Evolutionary conservation across 1,139 yeast genomes (phyloP).

Genomic region (Geotrichum citri-aurantii): DNA sequence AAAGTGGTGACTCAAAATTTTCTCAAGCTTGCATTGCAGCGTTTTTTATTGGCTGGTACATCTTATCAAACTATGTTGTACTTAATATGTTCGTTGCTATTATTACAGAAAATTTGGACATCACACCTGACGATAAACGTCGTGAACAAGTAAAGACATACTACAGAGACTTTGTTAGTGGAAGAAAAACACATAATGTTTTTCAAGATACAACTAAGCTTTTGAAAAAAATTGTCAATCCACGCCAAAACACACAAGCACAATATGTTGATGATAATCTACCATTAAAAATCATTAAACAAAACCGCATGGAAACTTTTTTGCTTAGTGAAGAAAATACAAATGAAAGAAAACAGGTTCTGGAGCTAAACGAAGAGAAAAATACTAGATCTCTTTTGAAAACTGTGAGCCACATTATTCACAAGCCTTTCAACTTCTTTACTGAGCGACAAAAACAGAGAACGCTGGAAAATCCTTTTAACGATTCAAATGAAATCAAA

Average conservation of each 20-base stretch:
- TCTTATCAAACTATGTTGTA: constrained; percentile 72
- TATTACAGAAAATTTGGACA: constrained; percentile 74
- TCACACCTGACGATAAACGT: constrained; percentile 66
- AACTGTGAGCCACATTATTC: neutral
- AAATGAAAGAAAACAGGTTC: neutral
- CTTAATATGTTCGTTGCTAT: constrained; percentile 89
- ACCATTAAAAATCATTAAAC: neutral
- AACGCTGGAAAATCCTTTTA: constrained; percentile 29
- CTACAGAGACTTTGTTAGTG: constrained; percentile 1
- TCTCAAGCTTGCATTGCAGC: constrained; percentile 41
- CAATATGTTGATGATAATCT: neutral
- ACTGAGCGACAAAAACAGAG: constrained; percentile 31
- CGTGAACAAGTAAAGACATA: constrained; percentile 51
- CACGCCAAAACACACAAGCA: neutral
- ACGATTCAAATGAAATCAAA: constrained; percentile 5
- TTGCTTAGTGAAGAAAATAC: constrained; percentile 2
- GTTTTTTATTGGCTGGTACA: constrained; percentile 72
- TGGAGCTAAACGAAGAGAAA: neutral
- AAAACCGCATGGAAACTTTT: constrained; percentile 11
- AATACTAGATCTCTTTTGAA: constrained; percentile 5
- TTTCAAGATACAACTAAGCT: constrained; percentile 3
- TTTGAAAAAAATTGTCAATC: neutral
- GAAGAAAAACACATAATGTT: constrained; percentile 3
- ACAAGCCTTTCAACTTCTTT: neutral
- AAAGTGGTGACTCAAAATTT: constrained; percentile 26